Percentiles rank a stretch among this genome's conserved stretches.
phyloP scores from a whole-genome alignment of 371 early-diverging fungal species.

The Quaeritorhiza haematococci region DNA sequence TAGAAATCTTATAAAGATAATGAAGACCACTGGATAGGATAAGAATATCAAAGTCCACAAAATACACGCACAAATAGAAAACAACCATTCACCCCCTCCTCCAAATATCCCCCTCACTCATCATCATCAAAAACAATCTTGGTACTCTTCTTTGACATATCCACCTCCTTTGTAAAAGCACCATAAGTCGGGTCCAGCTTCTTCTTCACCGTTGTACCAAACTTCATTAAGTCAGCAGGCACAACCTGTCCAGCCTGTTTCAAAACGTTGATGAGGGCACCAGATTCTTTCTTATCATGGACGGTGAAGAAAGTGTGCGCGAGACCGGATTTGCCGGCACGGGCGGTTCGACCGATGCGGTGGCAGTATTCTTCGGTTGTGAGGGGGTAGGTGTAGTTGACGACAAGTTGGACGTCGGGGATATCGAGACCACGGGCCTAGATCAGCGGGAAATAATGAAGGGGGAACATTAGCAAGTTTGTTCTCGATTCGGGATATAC shows the following conservation, averaged over 20 bases:
- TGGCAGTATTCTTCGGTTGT: conserved; percentile 90
- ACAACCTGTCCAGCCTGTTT: conserved; percentile 82
- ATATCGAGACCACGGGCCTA: conserved; percentile 86
- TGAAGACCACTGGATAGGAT: no score
- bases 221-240: conserved; percentile 82
- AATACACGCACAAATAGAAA: no score
- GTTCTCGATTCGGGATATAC: no score
- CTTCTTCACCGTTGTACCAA: conserved; percentile 69
- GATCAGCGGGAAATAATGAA: no score
- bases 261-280: conserved; percentile 81
- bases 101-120: no score
- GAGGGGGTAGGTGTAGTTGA: conserved; percentile 97
- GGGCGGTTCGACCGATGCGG: conserved; percentile 94
- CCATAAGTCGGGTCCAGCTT: conserved; percentile 80
- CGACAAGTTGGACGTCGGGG: conserved; percentile 94
- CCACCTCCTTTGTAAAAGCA: conserved; percentile 90
- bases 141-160: conserved; percentile 74
- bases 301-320: conserved; percentile 93
- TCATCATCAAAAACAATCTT: conserved; percentile 73
- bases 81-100: no score
- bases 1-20: no score
- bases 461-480: no score
- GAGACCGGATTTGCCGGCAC: conserved; percentile 87
- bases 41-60: no score
- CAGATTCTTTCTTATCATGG: conserved; percentile 86